phyloP scores from a whole-genome alignment of 2,329 filamentous ascomycete species.

The Zasmidium citrigriseum region DNA sequence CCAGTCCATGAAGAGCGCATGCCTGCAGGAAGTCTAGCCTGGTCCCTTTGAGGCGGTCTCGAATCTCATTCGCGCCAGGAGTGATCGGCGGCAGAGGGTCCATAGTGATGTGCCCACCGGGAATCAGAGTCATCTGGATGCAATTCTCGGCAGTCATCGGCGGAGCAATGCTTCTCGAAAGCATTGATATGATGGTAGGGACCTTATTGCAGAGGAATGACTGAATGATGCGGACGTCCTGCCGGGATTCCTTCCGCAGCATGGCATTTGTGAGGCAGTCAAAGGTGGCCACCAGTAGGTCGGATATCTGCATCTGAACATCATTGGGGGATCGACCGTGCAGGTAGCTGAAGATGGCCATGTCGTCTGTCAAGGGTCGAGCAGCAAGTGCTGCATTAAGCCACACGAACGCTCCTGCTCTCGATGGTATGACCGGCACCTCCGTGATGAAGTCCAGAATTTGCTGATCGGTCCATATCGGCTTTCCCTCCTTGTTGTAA shows the following conservation, averaged over 20 bases:
- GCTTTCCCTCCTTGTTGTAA: constrained; percentile 65
- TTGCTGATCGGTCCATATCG: constrained; percentile 62
- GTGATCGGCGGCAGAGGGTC: constrained; percentile 67
- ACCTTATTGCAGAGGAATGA: constrained; percentile 82
- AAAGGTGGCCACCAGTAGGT: constrained; percentile 85
- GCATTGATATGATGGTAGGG: constrained; percentile 60
- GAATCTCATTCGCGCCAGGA: constrained; percentile 55
- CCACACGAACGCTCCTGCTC: constrained; percentile 82
- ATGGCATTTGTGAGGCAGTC: constrained; percentile 86
- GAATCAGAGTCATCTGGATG: constrained; percentile 65
- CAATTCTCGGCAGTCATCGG: constrained; percentile 63
- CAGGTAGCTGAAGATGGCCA: constrained; percentile 74
- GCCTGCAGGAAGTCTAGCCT: constrained; percentile 85
- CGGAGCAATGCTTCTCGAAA: constrained; percentile 60
- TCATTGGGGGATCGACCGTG: constrained; percentile 86
- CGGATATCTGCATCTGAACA: constrained; percentile 72
- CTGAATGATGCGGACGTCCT: constrained; percentile 70
- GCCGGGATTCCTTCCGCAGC: constrained; percentile 64
- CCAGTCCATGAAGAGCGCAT: constrained; percentile 84
- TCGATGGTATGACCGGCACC: constrained; percentile 70
- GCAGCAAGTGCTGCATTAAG: constrained; percentile 80
- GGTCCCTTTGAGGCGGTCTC: constrained; percentile 64
- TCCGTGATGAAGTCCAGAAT: constrained; percentile 48
- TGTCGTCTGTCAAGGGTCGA: constrained; percentile 80
- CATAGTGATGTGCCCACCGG: constrained; percentile 58